Evolutionary conservation across 2,329 filamentous ascomycete genomes (phyloP).

Genomic region (Aspergillus quadrilineatus): DNA sequence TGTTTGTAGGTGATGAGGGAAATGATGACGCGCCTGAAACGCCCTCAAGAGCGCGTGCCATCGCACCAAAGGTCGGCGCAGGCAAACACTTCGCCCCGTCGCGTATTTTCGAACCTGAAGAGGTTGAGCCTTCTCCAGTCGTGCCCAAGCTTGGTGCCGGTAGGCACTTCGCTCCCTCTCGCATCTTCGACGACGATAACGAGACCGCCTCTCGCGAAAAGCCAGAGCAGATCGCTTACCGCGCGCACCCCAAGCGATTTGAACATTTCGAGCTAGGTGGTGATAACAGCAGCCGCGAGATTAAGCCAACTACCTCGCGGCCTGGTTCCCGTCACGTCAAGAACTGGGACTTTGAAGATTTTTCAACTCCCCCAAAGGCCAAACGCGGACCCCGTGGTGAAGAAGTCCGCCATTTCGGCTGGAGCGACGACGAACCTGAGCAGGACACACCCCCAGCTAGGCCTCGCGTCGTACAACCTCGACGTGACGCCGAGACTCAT

Average conservation of each 20-base stretch:
- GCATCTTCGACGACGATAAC: conserved; percentile 63
- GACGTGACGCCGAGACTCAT: conserved; percentile 76
- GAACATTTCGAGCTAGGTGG: conserved; percentile 57
- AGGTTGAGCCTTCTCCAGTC: conserved; percentile 57
- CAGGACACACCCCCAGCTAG: conserved; percentile 46
- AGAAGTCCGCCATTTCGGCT: conserved; percentile 72
- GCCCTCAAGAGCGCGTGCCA: conserved; percentile 24
- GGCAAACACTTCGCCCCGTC: conserved; percentile 64
- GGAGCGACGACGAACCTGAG: conserved; percentile 66
- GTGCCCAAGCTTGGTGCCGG: conserved; percentile 56
- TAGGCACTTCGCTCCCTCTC: conserved; percentile 63
- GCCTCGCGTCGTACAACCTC: conserved; percentile 63
- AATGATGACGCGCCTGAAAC: conserved; percentile 26
- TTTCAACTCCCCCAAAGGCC: conserved; percentile 76
- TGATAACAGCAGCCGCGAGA: conserved; percentile 30
- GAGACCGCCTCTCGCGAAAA: conserved; percentile 48
- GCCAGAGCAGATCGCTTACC: conserved; percentile 43
- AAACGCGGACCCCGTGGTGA: conserved; percentile 63
- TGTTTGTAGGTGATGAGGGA: conserved; percentile 57
- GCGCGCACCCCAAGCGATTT: conserved; percentile 76
- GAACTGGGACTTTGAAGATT: conserved; percentile 88
- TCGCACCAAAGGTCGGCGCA: conserved; percentile 55
- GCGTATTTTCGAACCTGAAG: conserved; percentile 2
- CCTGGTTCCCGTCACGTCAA: conserved; percentile 56
- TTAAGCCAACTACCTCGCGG: conserved; percentile 28